Percentiles rank a stretch among this genome's conserved stretches.
phyloP scores from a whole-genome alignment of 345 rosid species.

The Gossypium australe region DNA sequence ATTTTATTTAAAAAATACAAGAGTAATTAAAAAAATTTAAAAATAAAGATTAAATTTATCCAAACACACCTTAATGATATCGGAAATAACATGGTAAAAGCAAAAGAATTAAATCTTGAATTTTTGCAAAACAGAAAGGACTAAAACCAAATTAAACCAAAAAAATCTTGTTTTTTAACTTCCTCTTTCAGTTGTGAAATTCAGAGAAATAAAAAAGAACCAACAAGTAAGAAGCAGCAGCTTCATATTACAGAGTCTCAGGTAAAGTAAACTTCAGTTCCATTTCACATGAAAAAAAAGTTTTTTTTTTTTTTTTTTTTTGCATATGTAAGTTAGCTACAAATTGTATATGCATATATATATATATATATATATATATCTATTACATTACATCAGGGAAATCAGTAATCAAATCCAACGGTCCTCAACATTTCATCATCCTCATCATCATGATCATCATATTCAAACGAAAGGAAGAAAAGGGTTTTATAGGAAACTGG shows the following conservation, averaged over 20 bases:
- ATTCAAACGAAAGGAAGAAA: background rate
- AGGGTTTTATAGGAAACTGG: constrained; percentile 9
- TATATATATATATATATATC: too few species aligned
- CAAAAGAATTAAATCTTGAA: too few species aligned
- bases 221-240: constrained; percentile 13
- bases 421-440: background rate
- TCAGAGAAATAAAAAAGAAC: constrained; percentile 17
- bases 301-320: background rate
- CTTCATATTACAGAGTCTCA: background rate
- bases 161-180: background rate
- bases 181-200: constrained; percentile 19
- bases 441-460: background rate
- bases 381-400: background rate
- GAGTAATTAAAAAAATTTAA: too few species aligned
- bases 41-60: too few species aligned
- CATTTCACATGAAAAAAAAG: constrained; percentile 2
- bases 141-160: too few species aligned
- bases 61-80: too few species aligned
- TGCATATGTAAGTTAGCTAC: background rate
- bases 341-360: background rate
- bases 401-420: background rate
- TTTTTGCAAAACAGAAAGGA: too few species aligned
- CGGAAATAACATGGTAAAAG: too few species aligned
- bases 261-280: constrained; percentile 12
- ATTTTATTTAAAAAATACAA: too few species aligned